Evolutionary conservation across 345 rosid genomes (phyloP), one percentile per base, ranked within the genome.

Genomic region (Xanthoceras sorbifolium): DNA sequence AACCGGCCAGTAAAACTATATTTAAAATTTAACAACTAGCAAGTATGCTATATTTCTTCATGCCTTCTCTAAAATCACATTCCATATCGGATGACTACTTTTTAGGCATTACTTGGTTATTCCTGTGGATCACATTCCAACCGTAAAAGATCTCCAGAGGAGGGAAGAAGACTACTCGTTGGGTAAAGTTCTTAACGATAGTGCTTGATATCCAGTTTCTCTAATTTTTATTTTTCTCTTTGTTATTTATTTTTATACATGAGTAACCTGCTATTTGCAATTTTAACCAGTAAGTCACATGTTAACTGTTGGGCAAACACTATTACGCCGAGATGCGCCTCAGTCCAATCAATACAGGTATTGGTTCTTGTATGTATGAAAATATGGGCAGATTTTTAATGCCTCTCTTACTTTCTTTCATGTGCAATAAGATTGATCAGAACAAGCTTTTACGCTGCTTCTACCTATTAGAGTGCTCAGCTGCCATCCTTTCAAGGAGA

Each of bases 101-200:
- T 64, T 38, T 73, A 93, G 99, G 88, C 99, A 95, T 80, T 95
- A 89, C 83, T 83, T 90, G 88, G 94, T 94, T 22, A 89, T 93
- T 79, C 96, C 99, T 38, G 84, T 83, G 74, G 75, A 86, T 82
- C 98, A 93, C 78, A 89, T 95, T 85, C 79, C 96, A 23, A 90
- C 96, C 2, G 94, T 90, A 63, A 88, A 54, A 36, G 84, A 90
- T 79, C 94, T 95, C 9, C 85, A 73, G 62, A 88, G 89, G 82
- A 82, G 86, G 76, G 83, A 85, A 29, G 98, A 93, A 85, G 96
- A 95, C 76, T 87, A 87, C 82, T 73, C 91, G 40, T 76, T 94
- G 48, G 93, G 98, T 94, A 73, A 67, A 73, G 75, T 52, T 22
- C 17, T 73, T 31, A 36, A 66, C 22, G 48, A 28, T 15, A 22